These are phyloP conservation scores for Vitis riparia DNA, from an alignment of 164 flowering plant genomes.

Conservation along the genomic window DNA sequence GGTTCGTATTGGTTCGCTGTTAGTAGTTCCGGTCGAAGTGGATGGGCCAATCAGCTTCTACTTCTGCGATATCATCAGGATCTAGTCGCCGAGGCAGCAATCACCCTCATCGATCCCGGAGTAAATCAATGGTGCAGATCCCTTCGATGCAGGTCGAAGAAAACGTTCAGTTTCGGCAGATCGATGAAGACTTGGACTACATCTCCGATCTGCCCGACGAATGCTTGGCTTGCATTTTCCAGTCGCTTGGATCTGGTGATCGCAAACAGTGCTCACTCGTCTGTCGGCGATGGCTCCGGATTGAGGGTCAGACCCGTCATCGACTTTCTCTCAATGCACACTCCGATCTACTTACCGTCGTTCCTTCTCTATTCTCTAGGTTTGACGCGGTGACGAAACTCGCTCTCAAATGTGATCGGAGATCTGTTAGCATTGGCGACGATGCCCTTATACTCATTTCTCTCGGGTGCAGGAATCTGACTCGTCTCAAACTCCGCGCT, in stretches of 20 bases:
- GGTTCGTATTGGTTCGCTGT: not conserved
- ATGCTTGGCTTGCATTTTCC: slow-evolving; percentile 50
- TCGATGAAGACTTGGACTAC: slow-evolving; percentile 19
- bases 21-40: slow-evolving; percentile 7
- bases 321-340: slow-evolving; percentile 53
- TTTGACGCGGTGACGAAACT: slow-evolving; percentile 59
- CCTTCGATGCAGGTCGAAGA: slow-evolving; percentile 19
- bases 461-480: slow-evolving; percentile 43
- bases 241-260: slow-evolving; percentile 44
- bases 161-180: not conserved
- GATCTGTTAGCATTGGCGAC: slow-evolving; percentile 43
- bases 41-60: slow-evolving; percentile 66
- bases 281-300: slow-evolving; percentile 45
- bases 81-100: slow-evolving; percentile 28
- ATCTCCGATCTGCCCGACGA: slow-evolving; percentile 49
- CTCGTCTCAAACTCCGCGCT: slow-evolving; percentile 53
- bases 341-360: slow-evolving; percentile 28
- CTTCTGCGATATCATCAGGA: slow-evolving; percentile 22
- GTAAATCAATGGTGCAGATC: slow-evolving; percentile 26
- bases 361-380: slow-evolving; percentile 38
- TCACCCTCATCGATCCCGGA: slow-evolving; percentile 19
- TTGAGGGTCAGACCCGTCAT: slow-evolving; percentile 59
- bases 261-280: slow-evolving; percentile 53
- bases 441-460: slow-evolving; percentile 43
- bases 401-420: slow-evolving; percentile 54